A percentile compares a stretch with the other conserved stretches of the same genome.
Evolutionary conservation across 208 protist genomes (phyloP).

Genomic region (Trypanosomatidae sp.): DNA sequence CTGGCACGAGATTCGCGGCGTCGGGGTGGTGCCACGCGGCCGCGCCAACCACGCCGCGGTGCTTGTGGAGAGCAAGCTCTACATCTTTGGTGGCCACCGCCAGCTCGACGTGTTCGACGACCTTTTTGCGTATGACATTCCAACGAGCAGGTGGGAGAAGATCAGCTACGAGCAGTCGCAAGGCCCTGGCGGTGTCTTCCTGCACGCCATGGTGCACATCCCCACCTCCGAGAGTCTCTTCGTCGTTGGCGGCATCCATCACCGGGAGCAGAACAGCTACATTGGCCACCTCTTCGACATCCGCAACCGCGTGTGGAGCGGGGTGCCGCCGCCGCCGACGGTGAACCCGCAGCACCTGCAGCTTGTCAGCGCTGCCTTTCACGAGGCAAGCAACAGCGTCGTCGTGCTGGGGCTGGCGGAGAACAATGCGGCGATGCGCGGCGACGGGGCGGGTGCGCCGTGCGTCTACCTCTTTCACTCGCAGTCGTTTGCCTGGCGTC

Average conservation of each 20-base stretch:
- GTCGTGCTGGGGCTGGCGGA: conserved; percentile 72
- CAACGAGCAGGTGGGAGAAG: conserved; percentile 70
- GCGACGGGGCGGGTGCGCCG: conserved; percentile 16
- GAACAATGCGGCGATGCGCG: not conserved
- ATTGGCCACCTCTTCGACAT: conserved; percentile 84
- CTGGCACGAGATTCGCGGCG: conserved; percentile 76
- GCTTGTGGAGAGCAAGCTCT: conserved; percentile 68
- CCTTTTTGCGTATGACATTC: conserved; percentile 68
- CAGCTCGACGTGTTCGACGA: conserved; percentile 83
- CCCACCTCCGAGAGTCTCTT: conserved; percentile 60
- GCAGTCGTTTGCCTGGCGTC: conserved; percentile 61
- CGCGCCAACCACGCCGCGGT: conserved; percentile 78
- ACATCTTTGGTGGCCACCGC: conserved; percentile 79
- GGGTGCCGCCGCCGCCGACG: conserved; percentile 55
- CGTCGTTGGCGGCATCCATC: conserved; percentile 86
- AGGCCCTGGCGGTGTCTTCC: conserved; percentile 77
- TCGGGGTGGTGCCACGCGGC: conserved; percentile 71
- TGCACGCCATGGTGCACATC: conserved; percentile 78
- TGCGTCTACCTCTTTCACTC: conserved; percentile 79
- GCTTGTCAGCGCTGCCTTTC: conserved; percentile 54
- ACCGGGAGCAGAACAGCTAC: conserved; percentile 80
- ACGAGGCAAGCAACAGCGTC: conserved; percentile 35
- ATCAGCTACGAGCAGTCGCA: conserved; percentile 60
- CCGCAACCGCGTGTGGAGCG: conserved; percentile 75
- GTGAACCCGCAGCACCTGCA: conserved; percentile 80